phyloP scores from a whole-genome alignment of 371 early-diverging fungal species.

The Chytridiales sp. region DNA sequence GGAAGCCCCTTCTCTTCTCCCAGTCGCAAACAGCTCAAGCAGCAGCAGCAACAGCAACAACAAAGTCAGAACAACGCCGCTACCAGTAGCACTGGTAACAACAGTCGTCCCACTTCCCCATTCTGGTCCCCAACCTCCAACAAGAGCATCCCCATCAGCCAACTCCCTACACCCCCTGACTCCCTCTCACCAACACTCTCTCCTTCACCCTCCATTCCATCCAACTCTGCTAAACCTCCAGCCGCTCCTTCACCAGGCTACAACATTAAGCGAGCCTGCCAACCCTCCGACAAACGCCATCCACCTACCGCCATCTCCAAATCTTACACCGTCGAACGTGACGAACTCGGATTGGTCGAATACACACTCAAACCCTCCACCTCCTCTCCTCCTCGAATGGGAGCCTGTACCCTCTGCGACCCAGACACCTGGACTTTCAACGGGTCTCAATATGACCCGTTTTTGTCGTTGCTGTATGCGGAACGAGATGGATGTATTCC shows the following conservation, averaged over 20 bases:
- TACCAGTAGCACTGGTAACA: too few species aligned
- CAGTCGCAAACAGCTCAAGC: too few species aligned
- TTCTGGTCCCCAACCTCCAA: too few species aligned
- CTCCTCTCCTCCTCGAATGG: not conserved
- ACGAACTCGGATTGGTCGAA: constrained; percentile 19
- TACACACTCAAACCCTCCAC: constrained; percentile 7
- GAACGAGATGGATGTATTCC: constrained; percentile 44
- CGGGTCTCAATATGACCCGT: constrained; percentile 39
- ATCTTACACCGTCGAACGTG: constrained; percentile 14
- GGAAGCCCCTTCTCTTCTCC: too few species aligned
- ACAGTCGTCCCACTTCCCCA: too few species aligned
- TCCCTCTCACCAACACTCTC: too few species aligned
- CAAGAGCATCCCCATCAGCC: too few species aligned
- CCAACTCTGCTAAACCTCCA: too few species aligned
- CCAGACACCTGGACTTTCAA: constrained; percentile 35
- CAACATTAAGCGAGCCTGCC: constrained; percentile 25
- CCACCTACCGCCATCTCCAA: not conserved
- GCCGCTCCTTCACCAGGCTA: constrained; percentile 19
- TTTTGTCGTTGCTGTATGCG: constrained; percentile 36
- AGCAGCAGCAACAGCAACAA: too few species aligned
- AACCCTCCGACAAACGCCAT: constrained; percentile 17
- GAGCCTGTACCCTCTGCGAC: constrained; percentile 34
- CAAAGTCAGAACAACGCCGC: too few species aligned
- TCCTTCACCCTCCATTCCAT: too few species aligned
- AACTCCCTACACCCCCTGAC: too few species aligned